Percentiles rank a stretch among this genome's conserved stretches.
Conservation (phyloP, 1,284 basidiomycete genomes). For the Boletus nobilissimus region DNA sequence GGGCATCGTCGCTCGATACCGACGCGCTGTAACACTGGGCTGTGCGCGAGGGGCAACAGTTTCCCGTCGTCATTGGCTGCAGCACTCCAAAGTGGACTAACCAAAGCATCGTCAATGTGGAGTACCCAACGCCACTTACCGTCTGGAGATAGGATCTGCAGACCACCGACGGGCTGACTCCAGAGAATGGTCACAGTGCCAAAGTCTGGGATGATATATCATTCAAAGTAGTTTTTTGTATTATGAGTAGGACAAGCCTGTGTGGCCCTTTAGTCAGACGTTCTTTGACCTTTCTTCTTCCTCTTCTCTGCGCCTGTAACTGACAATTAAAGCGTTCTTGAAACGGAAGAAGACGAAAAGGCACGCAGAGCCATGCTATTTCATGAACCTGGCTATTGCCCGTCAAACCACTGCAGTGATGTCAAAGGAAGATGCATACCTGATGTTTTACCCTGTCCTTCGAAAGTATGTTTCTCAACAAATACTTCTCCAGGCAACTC, state of each 20-base stretch:
- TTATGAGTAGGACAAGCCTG: constrained; percentile 48
- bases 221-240: too few species aligned
- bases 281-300: constrained; percentile 14
- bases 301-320: constrained; percentile 22
- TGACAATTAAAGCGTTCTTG: neutral
- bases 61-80: constrained; percentile 42
- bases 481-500: constrained; percentile 68
- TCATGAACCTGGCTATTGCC: constrained; percentile 25
- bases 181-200: constrained; percentile 67
- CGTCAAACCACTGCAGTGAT: too few species aligned
- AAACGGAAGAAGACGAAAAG: neutral
- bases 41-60: constrained; percentile 44
- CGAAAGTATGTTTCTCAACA: constrained; percentile 56
- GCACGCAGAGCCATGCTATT: constrained; percentile 12
- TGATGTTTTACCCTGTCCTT: constrained; percentile 8
- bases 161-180: constrained; percentile 65
- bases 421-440: neutral
- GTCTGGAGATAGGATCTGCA: constrained; percentile 63
- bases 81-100: neutral
- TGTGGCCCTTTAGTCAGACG: constrained; percentile 57
- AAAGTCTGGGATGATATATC: constrained; percentile 54
- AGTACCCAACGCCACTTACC: constrained; percentile 66
- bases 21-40: constrained; percentile 43
- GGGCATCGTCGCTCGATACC: constrained; percentile 46
- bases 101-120: constrained; percentile 59